Conservation (phyloP, 2,329 filamentous ascomycete genomes). For the Periconia digitata region DNA sequence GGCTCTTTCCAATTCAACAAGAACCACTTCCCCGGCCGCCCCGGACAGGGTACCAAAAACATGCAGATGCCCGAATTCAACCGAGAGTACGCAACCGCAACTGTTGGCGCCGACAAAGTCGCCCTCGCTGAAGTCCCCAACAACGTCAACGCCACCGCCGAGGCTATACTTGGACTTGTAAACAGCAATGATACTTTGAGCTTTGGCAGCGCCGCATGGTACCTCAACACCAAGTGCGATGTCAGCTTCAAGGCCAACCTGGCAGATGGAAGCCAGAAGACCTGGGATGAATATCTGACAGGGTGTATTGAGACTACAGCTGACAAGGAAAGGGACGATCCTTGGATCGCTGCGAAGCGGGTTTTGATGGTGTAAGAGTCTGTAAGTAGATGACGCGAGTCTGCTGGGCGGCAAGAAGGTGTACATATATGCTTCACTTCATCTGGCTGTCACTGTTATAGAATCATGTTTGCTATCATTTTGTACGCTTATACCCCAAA, state of each 20-base stretch:
- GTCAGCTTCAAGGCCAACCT: conserved; percentile 48
- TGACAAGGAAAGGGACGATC: conserved; percentile 48
- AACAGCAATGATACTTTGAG: conserved; percentile 48
- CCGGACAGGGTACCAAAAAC: conserved; percentile 72
- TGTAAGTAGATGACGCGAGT: not conserved
- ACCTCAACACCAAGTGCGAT: conserved; percentile 57
- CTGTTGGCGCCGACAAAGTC: conserved; percentile 26
- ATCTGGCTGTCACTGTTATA: too few species aligned
- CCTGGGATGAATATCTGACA: conserved; percentile 57
- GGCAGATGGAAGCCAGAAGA: conserved; percentile 49
- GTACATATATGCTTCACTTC: too few species aligned
- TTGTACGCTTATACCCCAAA: too few species aligned
- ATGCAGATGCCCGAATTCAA: conserved; percentile 64
- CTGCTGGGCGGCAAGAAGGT: too few species aligned
- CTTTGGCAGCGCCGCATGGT: conserved; percentile 65
- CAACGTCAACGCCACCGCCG: conserved; percentile 36
- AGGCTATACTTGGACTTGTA: conserved; percentile 55
- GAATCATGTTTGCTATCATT: too few species aligned
- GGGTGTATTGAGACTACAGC: conserved; percentile 56
- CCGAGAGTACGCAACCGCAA: conserved; percentile 54
- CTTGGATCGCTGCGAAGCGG: conserved; percentile 54
- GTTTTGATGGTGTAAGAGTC: conserved; percentile 2
- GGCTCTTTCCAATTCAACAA: conserved; percentile 70
- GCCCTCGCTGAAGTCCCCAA: not conserved
- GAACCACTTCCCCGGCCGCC: conserved; percentile 60